Conservation (phyloP, 2,329 filamentous ascomycete genomes). For the Sclerotinia borealis region DNA sequence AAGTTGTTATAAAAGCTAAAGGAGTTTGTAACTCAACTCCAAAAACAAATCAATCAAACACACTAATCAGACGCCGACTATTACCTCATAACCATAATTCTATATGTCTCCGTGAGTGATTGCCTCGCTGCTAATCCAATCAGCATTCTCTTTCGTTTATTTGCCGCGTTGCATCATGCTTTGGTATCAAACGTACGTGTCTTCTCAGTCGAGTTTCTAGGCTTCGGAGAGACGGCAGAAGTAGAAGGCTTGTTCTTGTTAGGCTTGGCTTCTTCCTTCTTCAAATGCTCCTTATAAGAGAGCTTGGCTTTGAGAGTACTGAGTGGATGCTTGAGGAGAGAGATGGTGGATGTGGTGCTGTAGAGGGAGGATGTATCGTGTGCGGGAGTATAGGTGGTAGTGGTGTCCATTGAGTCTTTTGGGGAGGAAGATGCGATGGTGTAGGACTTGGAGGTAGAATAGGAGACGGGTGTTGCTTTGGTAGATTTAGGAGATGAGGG, state of each 20-base stretch:
- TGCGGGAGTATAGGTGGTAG: neutral
- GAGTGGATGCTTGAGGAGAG: constrained; percentile 19
- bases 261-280: neutral
- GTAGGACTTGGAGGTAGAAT: constrained; percentile 14
- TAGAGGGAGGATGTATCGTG: constrained; percentile 22
- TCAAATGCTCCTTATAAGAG: neutral
- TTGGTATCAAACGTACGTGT: neutral
- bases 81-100: constrained; percentile 18
- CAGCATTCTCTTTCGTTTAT: neutral
- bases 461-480: neutral
- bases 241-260: neutral
- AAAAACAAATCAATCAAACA: neutral
- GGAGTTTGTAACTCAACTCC: too few relatives aligned
- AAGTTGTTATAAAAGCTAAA: too few relatives aligned
- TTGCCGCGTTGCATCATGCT: neutral
- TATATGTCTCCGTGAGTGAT: constrained; percentile 14
- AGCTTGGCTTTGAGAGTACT: neutral
- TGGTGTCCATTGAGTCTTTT: neutral
- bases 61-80: neutral
- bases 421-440: constrained; percentile 1
- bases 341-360: constrained; percentile 25
- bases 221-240: neutral
- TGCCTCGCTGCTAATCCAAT: neutral
- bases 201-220: neutral
- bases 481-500: constrained; percentile 25